These are phyloP conservation scores for Ustanciosporium gigantosporum DNA, from an alignment of 1,284 basidiomycete genomes.

Conservation along the genomic window DNA sequence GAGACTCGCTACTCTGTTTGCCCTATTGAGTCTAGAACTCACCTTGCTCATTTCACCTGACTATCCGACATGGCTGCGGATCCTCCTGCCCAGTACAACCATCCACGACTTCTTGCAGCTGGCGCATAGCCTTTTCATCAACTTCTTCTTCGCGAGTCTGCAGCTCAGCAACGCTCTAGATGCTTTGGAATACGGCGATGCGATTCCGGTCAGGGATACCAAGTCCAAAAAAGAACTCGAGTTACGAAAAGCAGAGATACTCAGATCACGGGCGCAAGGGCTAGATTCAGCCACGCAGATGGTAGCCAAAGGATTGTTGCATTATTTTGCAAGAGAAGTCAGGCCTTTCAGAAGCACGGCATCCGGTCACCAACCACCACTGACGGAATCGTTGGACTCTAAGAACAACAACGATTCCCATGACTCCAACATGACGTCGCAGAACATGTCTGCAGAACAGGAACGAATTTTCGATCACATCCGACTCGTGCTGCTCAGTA, in stretches of 20 bases:
- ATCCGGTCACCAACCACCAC: too few relatives aligned
- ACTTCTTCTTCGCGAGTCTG: conserved; percentile 72
- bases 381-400: neutral
- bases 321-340: neutral
- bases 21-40: conserved; percentile 52
- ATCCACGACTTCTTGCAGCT: conserved; percentile 74
- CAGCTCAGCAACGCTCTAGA: conserved; percentile 67
- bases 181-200: conserved; percentile 23
- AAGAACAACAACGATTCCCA: neutral
- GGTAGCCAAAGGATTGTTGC: neutral
- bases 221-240: neutral
- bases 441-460: neutral
- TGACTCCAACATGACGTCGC: neutral
- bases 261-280: neutral
- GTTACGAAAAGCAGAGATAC: neutral
- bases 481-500: neutral
- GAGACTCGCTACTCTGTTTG: conserved; percentile 21
- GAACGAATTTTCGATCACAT: conserved; percentile 1
- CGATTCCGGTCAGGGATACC: conserved; percentile 2
- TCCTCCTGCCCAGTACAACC: conserved; percentile 70
- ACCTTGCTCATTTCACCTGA: conserved; percentile 38
- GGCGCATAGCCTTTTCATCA: conserved; percentile 76
- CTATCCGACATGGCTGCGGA: conserved; percentile 63
- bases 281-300: neutral
- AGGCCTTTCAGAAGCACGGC: neutral